These are phyloP conservation scores for Phialophora chinensis DNA, from an alignment of 2,329 filamentous ascomycete genomes.

Conservation along the genomic window DNA sequence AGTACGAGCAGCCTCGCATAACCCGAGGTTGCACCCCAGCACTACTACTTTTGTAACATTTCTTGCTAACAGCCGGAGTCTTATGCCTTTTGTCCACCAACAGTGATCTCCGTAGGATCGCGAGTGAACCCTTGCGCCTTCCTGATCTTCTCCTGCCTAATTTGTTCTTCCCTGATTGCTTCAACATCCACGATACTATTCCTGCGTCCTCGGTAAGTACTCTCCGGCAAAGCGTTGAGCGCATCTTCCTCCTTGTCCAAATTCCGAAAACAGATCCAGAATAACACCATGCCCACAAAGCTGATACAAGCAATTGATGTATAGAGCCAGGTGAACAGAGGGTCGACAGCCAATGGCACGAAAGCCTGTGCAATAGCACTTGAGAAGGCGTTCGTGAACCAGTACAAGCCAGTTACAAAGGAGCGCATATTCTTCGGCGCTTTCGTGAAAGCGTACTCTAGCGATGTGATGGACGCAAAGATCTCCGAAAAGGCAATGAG, in stretches of 20 bases:
- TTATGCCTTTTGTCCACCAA: not conserved
- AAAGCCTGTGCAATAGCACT: constrained; percentile 73
- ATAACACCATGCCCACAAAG: constrained; percentile 65
- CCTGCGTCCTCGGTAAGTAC: constrained; percentile 21
- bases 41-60: not conserved
- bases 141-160: constrained; percentile 23
- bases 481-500: constrained; percentile 64
- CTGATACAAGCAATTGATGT: constrained; percentile 66
- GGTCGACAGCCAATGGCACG: constrained; percentile 65
- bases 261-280: constrained; percentile 71
- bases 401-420: constrained; percentile 53
- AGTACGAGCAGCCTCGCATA: not conserved
- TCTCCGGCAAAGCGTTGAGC: constrained; percentile 56
- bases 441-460: constrained; percentile 77
- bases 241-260: constrained; percentile 71
- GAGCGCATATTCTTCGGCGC: constrained; percentile 67
- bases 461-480: constrained; percentile 69
- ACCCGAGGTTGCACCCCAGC: not conserved
- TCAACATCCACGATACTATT: constrained; percentile 21
- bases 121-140: constrained; percentile 14
- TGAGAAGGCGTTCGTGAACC: constrained; percentile 73
- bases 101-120: not conserved
- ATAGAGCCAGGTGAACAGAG: constrained; percentile 75
- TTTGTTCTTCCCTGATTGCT: constrained; percentile 6
- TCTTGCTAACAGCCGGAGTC: not conserved